These are phyloP conservation scores for Microcera coccophila DNA, from an alignment of 2,329 filamentous ascomycete genomes.

Conservation along the genomic window DNA sequence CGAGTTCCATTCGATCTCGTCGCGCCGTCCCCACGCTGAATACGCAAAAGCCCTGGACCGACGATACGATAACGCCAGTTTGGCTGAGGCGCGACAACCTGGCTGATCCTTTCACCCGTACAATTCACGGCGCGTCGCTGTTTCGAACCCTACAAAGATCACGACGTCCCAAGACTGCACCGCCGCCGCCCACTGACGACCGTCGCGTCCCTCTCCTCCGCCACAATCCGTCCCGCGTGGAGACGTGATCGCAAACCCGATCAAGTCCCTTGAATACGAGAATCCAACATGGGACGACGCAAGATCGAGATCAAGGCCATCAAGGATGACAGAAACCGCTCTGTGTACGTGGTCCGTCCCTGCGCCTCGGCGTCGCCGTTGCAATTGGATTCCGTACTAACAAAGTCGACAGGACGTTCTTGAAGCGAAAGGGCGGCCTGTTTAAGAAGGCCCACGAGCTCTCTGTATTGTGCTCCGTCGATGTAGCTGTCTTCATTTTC, in stretches of 20 bases:
- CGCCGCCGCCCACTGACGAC: not conserved
- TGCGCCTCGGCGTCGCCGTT: not conserved
- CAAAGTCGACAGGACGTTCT: slow-evolving; percentile 79
- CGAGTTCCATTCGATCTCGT: no score
- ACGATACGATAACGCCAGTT: no score
- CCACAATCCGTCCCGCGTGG: slow-evolving; percentile 17
- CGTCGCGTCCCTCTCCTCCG: slow-evolving; percentile 12
- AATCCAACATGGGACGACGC: slow-evolving; percentile 75
- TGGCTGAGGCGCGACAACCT: not conserved
- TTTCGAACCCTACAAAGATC: not conserved
- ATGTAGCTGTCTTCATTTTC: slow-evolving; percentile 98
- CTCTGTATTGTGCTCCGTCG: slow-evolving; percentile 94
- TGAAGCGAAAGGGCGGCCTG: slow-evolving; percentile 96
- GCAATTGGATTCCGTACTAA: not conserved
- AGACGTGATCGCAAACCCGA: slow-evolving; percentile 17
- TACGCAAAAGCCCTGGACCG: no score
- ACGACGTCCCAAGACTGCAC: not conserved
- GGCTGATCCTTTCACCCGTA: not conserved
- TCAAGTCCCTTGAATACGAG: slow-evolving; percentile 8
- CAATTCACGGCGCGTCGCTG: not conserved
- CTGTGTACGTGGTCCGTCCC: slow-evolving; percentile 66
- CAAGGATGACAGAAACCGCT: slow-evolving; percentile 96
- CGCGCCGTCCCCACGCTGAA: no score
- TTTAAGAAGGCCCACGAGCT: slow-evolving; percentile 99
- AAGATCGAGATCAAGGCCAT: slow-evolving; percentile 99